A percentile compares a stretch with the other conserved stretches of the same genome.
Conservation (phyloP, 148 eudicot species). For the Camellia lanceoleosa region DNA sequence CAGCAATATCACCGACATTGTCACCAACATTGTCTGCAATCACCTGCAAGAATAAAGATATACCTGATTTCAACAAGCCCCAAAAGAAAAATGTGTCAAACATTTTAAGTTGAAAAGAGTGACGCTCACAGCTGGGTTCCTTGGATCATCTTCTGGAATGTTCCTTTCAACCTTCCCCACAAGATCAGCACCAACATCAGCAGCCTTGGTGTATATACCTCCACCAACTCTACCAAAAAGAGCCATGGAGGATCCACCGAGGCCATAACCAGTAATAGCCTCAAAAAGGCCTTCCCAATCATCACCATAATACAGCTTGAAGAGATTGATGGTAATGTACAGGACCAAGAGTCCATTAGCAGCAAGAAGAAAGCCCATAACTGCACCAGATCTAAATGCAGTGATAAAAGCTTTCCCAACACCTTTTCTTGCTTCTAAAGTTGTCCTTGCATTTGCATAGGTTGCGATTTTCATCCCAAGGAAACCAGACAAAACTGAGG, state of each 20-base stretch:
- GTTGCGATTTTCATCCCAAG: slow-evolving; percentile 74
- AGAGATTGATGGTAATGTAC: slow-evolving; percentile 46
- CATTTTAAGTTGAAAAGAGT: background rate
- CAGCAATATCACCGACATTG: slow-evolving; percentile 76
- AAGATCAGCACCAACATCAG: slow-evolving; percentile 94
- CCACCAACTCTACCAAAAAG: slow-evolving; percentile 88
- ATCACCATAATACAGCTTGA: slow-evolving; percentile 63
- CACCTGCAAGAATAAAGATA: slow-evolving; percentile 35
- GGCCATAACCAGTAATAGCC: slow-evolving; percentile 87
- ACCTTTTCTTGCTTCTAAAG: slow-evolving; percentile 62
- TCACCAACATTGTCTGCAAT: slow-evolving; percentile 86
- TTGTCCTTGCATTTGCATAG: slow-evolving; percentile 65
- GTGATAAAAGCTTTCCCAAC: slow-evolving; percentile 64
- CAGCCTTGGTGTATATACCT: slow-evolving; percentile 89
- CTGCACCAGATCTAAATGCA: slow-evolving; percentile 68
- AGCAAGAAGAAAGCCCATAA: slow-evolving; percentile 74
- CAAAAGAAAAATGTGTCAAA: background rate
- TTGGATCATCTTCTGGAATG: slow-evolving; percentile 87
- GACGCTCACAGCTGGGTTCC: slow-evolving; percentile 77
- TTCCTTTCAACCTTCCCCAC: slow-evolving; percentile 87
- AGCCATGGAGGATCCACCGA: slow-evolving; percentile 94
- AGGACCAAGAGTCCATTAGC: slow-evolving; percentile 57
- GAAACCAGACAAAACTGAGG: slow-evolving; percentile 56
- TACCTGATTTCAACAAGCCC: background rate
- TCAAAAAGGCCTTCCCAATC: slow-evolving; percentile 76